phyloP scores from a whole-genome alignment of 306 rosid genomes.

The Prunus armeniaca region DNA sequence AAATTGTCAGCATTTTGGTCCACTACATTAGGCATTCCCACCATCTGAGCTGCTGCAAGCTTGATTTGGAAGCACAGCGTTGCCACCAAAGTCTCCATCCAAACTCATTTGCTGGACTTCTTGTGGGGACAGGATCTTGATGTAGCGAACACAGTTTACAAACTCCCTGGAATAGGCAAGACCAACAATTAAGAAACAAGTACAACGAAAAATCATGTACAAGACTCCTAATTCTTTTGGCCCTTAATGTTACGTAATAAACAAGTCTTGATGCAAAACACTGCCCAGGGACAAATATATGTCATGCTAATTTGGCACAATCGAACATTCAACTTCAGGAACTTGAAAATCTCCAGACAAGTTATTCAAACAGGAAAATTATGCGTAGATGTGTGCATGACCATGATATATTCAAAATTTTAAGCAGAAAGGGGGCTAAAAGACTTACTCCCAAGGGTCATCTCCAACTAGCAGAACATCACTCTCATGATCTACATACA shows the following conservation, averaged over 20 bases:
- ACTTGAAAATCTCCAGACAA: neutral
- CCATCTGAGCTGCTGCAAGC: constrained; percentile 97
- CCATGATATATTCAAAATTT: neutral
- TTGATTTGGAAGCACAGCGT: constrained; percentile 71
- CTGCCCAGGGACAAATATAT: neutral
- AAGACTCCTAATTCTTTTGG: neutral
- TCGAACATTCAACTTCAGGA: neutral
- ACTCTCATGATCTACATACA: constrained; percentile 88
- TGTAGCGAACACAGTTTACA: constrained; percentile 87
- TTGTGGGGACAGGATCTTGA: constrained; percentile 89
- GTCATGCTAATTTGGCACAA: neutral
- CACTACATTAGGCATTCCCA: constrained; percentile 54
- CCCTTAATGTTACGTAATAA: neutral
- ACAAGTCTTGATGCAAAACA: neutral
- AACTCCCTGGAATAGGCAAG: constrained; percentile 61
- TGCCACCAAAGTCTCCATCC: constrained; percentile 78
- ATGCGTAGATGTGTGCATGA: neutral
- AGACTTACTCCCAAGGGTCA: constrained; percentile 97
- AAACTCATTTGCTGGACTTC: constrained; percentile 97
- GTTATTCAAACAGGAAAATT: neutral
- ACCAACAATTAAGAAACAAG: constrained; percentile 2
- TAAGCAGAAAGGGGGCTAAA: constrained; percentile 9
- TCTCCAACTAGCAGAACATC: constrained; percentile 95
- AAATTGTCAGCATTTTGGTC: constrained; percentile 31
- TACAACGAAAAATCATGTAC: neutral